Base-by-base conservation (phyloP, 305 asterid genomes). In the Solanum chacoense region DNA sequence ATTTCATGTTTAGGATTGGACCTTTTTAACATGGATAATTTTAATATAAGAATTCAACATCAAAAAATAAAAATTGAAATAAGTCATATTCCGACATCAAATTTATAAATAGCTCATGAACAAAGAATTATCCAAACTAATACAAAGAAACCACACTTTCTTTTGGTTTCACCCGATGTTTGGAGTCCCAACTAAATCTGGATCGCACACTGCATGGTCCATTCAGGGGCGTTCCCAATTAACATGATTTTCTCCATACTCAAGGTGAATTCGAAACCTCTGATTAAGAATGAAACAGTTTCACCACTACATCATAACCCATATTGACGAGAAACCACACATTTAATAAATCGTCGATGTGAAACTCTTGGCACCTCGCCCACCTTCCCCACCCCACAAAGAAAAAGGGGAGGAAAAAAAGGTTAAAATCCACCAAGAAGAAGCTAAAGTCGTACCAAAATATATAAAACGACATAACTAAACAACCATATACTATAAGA, bases 241-340 rank as follows among this genome's bases (percentile, higher is more conserved):
- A n/a, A 45, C 3, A 45, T 14, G 8, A 45, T 45, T 45, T 45
- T 40, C 50, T 40, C 2, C 50, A 40, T 40, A 40, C 14, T 4
- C 14, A 38, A 11, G 5, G 6, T 12, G 16, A 40, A 45, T 2
- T 0, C 1, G 0, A 5, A 1, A 45, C 3, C 59, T 14, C 3
- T 45, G 1, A 45, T 45, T 6, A 14, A 45, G 3, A 0, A 45
- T 45, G 8, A 7, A 55, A 55, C n/a, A 18, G 5, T 20, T 0
- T 55, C 67, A 20, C 5, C 1, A 55, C 1, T 55, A 1, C 11
- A 20, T 0, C 24, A 55, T 0, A 20, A 55, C 2, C 0, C 0
- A 18, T 18, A 55, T 18, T 18, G 5, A 0, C 18, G 1, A 55
- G 24, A 55, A 20, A 55, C 2, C 24, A 55, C 67, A 55, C 11